phyloP scores from a whole-genome alignment of 2,329 filamentous ascomycete species.

The Paraphoma sp. region DNA sequence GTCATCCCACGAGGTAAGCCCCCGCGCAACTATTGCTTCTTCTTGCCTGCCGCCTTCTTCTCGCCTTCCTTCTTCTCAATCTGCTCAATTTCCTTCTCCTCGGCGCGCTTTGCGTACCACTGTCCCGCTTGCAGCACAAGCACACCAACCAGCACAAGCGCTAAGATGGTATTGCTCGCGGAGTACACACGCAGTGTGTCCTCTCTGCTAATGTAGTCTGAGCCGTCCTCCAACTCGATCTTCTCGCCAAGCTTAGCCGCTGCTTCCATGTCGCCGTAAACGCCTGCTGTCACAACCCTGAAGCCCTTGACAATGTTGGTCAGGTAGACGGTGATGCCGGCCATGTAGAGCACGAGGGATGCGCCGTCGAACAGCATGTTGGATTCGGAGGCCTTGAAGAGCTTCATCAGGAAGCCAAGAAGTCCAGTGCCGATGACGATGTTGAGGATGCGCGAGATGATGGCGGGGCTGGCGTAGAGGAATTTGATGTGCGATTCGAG shows the following conservation, averaged over 20 bases:
- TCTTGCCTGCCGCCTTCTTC: slow-evolving; percentile 41
- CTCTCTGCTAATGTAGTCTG: slow-evolving; percentile 78
- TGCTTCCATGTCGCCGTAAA: slow-evolving; percentile 61
- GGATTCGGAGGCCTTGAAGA: slow-evolving; percentile 90
- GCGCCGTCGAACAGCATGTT: slow-evolving; percentile 94
- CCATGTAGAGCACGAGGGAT: slow-evolving; percentile 75
- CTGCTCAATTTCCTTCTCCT: slow-evolving; percentile 77
- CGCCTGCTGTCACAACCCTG: slow-evolving; percentile 77
- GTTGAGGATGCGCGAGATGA: slow-evolving; percentile 92
- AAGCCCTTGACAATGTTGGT: slow-evolving; percentile 97
- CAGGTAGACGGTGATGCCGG: slow-evolving; percentile 90
- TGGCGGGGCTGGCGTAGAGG: slow-evolving; percentile 86
- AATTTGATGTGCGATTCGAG: slow-evolving; percentile 91
- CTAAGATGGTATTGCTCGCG: slow-evolving; percentile 95
- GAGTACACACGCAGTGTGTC: slow-evolving; percentile 90
- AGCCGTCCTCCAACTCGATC: slow-evolving; percentile 46
- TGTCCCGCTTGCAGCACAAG: slow-evolving; percentile 93
- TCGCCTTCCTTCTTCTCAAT: slow-evolving; percentile 58
- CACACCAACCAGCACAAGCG: slow-evolving; percentile 88
- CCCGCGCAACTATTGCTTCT: slow-evolving; percentile 33
- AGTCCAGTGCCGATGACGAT: slow-evolving; percentile 90
- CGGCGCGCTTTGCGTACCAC: slow-evolving; percentile 98
- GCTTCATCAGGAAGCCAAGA: slow-evolving; percentile 88
- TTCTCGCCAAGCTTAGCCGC: slow-evolving; percentile 39
- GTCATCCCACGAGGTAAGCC: slow-evolving; percentile 3